These are phyloP conservation scores for Macrophomina tecta DNA, from an alignment of 2,329 filamentous ascomycete genomes.

Conservation along the genomic window DNA sequence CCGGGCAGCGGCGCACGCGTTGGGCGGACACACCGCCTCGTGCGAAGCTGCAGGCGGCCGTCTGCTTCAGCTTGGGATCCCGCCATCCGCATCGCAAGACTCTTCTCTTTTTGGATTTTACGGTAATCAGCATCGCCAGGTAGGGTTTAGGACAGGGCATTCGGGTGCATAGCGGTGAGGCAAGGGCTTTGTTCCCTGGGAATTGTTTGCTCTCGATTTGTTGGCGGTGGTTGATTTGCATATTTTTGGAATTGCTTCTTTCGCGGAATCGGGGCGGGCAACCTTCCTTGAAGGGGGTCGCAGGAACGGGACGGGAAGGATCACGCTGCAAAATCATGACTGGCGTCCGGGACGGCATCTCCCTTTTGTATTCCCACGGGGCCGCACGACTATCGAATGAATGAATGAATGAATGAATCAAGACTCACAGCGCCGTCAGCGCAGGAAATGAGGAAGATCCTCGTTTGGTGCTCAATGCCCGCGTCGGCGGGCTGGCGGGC, in stretches of 20 bases:
- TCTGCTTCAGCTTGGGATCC: background rate
- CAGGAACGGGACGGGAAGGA: slow-evolving; percentile 15
- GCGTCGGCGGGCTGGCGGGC: background rate
- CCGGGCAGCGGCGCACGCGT: background rate
- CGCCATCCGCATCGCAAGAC: slow-evolving; percentile 7
- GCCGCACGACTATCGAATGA: slow-evolving; percentile 20
- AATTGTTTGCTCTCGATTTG: slow-evolving; percentile 17
- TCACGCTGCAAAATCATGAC: slow-evolving; percentile 19
- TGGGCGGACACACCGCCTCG: slow-evolving; percentile 19
- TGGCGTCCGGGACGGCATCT: slow-evolving; percentile 22
- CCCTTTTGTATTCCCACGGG: slow-evolving; percentile 27
- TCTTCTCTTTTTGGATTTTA: background rate
- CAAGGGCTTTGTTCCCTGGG: slow-evolving; percentile 12
- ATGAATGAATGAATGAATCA: slow-evolving; percentile 22
- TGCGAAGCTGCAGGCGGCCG: slow-evolving; percentile 18
- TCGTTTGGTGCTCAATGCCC: no score
- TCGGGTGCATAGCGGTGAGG: slow-evolving; percentile 24
- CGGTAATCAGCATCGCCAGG: slow-evolving; percentile 23
- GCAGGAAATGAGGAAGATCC: background rate
- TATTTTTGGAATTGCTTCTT: slow-evolving; percentile 23
- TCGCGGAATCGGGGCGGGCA: slow-evolving; percentile 22
- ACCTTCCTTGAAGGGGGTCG: slow-evolving; percentile 10
- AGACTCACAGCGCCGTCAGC: slow-evolving; percentile 15
- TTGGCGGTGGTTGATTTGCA: slow-evolving; percentile 5
- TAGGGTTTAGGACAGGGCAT: slow-evolving; percentile 6